Conservation (phyloP, 2,329 filamentous ascomycete species). For the Dichotomopilus funicola region DNA sequence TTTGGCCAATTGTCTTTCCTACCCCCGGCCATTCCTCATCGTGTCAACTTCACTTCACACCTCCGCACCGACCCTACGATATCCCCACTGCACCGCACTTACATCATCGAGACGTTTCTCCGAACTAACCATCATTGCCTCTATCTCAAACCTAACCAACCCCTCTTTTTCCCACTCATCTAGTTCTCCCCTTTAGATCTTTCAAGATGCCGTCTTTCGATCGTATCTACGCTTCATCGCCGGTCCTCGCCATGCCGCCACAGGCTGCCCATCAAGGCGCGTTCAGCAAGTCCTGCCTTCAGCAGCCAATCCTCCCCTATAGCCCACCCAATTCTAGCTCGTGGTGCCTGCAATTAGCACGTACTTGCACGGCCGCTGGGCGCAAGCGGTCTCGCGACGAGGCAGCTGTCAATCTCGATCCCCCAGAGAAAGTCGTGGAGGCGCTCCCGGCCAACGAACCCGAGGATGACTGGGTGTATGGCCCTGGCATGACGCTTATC, state of each 20-base stretch:
- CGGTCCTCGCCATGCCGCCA: constrained; percentile 42
- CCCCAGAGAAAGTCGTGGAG: constrained; percentile 42
- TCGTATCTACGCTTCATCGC: constrained; percentile 38
- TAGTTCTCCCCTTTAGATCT: constrained; percentile 24
- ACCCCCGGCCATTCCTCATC: constrained; percentile 15
- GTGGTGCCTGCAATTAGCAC: constrained; percentile 28
- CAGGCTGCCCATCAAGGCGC: constrained; percentile 37
- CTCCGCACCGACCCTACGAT: not conserved
- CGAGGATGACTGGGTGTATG: constrained; percentile 62
- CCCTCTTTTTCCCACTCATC: constrained; percentile 21
- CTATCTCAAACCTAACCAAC: constrained; percentile 21
- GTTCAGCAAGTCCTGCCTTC: constrained; percentile 35
- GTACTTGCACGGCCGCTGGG: constrained; percentile 42
- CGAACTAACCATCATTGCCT: constrained; percentile 22
- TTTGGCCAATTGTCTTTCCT: constrained; percentile 20
- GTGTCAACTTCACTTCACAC: constrained; percentile 1
- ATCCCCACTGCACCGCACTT: constrained; percentile 10
- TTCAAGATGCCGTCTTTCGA: constrained; percentile 39
- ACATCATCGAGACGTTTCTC: constrained; percentile 6
- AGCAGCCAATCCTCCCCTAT: constrained; percentile 34
- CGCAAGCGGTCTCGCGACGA: constrained; percentile 74
- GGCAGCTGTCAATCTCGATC: constrained; percentile 59
- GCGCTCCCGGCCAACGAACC: constrained; percentile 44
- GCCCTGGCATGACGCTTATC: constrained; percentile 66
- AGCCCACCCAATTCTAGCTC: constrained; percentile 26